Conservation (phyloP, 805 yeast genomes). For the Spathaspora gorwiae region DNA sequence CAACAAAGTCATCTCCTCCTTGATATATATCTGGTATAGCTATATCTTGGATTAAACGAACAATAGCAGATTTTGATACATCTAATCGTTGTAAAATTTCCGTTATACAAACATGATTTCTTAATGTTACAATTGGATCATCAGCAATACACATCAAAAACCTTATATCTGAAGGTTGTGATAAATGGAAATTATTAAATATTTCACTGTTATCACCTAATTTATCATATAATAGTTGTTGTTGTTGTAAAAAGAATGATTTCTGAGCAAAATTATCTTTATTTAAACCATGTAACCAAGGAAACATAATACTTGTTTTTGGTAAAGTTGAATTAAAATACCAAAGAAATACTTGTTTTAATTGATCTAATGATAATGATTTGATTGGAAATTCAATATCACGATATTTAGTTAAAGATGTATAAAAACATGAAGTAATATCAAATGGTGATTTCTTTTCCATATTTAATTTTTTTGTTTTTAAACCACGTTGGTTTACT, state of each 20-base stretch:
- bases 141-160: constrained; percentile 35
- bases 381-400: constrained; percentile 10
- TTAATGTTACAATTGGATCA: constrained; percentile 20
- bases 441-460: constrained; percentile 12
- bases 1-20: constrained; percentile 12
- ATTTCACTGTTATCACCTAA: constrained; percentile 4
- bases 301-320: constrained; percentile 65
- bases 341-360: constrained; percentile 25
- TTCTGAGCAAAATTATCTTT: constrained; percentile 51
- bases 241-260: constrained; percentile 37
- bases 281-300: constrained; percentile 85
- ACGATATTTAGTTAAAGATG: constrained; percentile 5
- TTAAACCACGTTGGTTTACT: constrained; percentile 14
- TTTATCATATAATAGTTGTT: constrained; percentile 12
- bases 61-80: constrained; percentile 34
- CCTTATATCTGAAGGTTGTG: constrained; percentile 27
- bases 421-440: constrained; percentile 11
- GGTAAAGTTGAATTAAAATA: constrained; percentile 48
- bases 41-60: background rate
- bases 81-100: constrained; percentile 53
- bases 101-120: constrained; percentile 49
- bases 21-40: constrained; percentile 10
- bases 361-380: constrained; percentile 11
- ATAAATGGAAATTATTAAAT: constrained; percentile 8
- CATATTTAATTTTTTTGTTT: constrained; percentile 34